Percentiles rank a stretch among this genome's conserved stretches.
phyloP scores from a whole-genome alignment of 1,139 yeast genomes.

The Scheffersomyces cryptocercus region DNA sequence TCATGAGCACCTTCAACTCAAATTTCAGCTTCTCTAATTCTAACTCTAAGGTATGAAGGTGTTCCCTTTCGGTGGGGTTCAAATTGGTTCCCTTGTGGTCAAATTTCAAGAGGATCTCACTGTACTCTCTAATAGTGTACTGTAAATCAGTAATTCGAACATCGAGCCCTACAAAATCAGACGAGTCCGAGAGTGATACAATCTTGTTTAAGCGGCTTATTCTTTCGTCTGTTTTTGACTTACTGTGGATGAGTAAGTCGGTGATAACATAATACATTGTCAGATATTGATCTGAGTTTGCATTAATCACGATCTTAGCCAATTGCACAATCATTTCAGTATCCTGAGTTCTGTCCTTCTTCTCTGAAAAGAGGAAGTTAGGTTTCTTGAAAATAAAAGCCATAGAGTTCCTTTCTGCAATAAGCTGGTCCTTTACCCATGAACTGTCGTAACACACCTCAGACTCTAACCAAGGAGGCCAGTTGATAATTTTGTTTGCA shows the following conservation, averaged over 20 bases:
- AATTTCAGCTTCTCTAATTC: conserved; percentile 58
- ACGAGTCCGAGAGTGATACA: conserved; percentile 66
- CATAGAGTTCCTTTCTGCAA: conserved; percentile 64
- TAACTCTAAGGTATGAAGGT: conserved; percentile 46
- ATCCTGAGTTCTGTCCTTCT: conserved; percentile 19
- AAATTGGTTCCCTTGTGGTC: conserved; percentile 29
- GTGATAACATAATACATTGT: conserved; percentile 64
- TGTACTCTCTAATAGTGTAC: conserved; percentile 46
- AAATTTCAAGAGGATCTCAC: conserved; percentile 47
- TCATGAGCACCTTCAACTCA: conserved; percentile 66
- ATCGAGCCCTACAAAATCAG: conserved; percentile 59
- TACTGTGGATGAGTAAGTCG: conserved; percentile 66
- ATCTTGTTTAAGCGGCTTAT: conserved; percentile 65
- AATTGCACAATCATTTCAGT: conserved; percentile 53
- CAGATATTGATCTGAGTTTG: conserved; percentile 75
- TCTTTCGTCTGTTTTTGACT: conserved; percentile 58
- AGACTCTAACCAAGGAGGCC: conserved; percentile 86
- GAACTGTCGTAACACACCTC: conserved; percentile 76
- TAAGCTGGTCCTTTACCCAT: conserved; percentile 54
- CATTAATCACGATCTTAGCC: conserved; percentile 66
- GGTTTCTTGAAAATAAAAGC: conserved; percentile 67
- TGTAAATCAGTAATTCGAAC: conserved; percentile 58
- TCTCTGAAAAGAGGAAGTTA: conserved; percentile 56
- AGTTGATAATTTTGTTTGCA: conserved; percentile 21
- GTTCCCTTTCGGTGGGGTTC: conserved; percentile 23